These are phyloP conservation scores for Lepiota venenata DNA, from an alignment of 768 basidiomycete species.

Conservation along the genomic window DNA sequence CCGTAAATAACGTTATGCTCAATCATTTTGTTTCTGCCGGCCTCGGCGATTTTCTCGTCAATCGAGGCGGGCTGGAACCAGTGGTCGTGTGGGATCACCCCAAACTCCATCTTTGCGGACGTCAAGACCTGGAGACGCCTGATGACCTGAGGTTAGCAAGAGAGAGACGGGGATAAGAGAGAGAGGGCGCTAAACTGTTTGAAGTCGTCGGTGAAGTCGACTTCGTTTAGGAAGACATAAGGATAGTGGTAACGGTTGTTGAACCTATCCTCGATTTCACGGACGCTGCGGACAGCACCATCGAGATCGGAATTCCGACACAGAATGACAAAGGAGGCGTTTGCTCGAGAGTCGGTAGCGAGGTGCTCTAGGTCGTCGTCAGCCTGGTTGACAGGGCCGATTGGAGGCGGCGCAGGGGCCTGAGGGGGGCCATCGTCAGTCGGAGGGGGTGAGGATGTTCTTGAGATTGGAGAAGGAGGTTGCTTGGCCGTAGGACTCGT, in stretches of 20 bases:
- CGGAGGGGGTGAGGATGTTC: constrained; percentile 11
- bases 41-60: constrained; percentile 62
- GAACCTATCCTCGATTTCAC: constrained; percentile 79
- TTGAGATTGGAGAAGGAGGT: constrained; percentile 37
- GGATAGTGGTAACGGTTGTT: constrained; percentile 77
- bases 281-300: constrained; percentile 63
- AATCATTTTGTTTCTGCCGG: constrained; percentile 57
- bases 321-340: constrained; percentile 48
- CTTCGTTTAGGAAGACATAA: constrained; percentile 86
- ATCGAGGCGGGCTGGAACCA: constrained; percentile 78
- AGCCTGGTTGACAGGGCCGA: too few species aligned
- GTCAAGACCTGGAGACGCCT: constrained; percentile 29
- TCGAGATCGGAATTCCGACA: constrained; percentile 64
- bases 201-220: constrained; percentile 72
- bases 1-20: constrained; percentile 42
- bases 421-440: neutral
- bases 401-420: too few species aligned
- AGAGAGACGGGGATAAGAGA: neutral
- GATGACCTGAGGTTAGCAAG: neutral
- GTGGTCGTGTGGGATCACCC: constrained; percentile 58
- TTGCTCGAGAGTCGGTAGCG: constrained; percentile 24
- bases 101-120: constrained; percentile 40
- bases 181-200: constrained; percentile 44
- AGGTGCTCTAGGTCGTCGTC: constrained; percentile 7
- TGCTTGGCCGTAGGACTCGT: constrained; percentile 46